Evolutionary conservation across 805 yeast species (phyloP), one percentile per base, ranked within the genome.

Genomic region (Scheffersomyces spartinae): DNA sequence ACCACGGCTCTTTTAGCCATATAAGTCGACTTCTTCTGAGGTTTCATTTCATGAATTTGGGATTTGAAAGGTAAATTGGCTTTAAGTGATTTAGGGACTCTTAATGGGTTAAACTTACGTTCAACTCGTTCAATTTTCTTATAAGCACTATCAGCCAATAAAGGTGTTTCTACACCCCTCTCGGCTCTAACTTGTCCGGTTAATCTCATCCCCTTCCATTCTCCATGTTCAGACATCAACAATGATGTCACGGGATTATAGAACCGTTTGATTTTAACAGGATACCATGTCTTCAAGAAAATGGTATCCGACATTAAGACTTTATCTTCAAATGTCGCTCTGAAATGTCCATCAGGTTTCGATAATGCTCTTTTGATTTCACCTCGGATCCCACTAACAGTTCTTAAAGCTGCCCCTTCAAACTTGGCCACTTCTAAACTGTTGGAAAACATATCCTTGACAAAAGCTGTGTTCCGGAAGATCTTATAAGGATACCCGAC

Each of bases 311-410:
- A 78, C 75, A 91, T 66, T 28, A 88, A 65, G 19, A 88, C 71
- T 55, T 86, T 88, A 49, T 91, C 99, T 53, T 91, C 99, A 52
- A 91, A 91, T 1, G 96, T 76, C 8, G 98, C 99, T 47, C 99
- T 73, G 64, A 68, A 93, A 49, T 80, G 76, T 8, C 99, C 99
- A 26, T 88, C 97, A 0, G 96, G 95, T 40, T 81, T 80, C 7
- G 94, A 71, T 34, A 91, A 62, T 0, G 97, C 98, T 35, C 96
- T 67, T 51, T 91, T 91, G 42, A 91, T 88, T 52, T 91, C 97
- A 52, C 99, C 99, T 39, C 98, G 66, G 31, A 91, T 84, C 32
- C 99, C 98, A 6, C 95, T 82, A 4, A 91, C 98, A 0, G 98
- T 93, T 52, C 85, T 80, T 46, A 91, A 85, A 23, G 85, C 77